Conservation (phyloP, 2,329 filamentous ascomycete species). For the Cladophialophora psammophila region DNA sequence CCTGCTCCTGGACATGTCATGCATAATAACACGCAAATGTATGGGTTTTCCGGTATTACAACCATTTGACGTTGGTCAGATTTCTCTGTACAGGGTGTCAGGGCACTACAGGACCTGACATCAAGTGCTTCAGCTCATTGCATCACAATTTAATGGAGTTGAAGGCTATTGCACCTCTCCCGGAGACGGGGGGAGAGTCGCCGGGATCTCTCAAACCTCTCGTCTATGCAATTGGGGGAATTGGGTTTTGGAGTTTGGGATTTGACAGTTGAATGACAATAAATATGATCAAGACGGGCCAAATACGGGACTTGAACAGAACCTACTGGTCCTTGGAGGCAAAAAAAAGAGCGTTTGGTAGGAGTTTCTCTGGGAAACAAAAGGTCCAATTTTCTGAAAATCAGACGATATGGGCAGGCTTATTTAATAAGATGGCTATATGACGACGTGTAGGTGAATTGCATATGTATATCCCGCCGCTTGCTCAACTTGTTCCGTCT, state of each 20-base stretch:
- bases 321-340: background rate
- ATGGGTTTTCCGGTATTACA: slow-evolving; percentile 37
- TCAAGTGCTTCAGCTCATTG: background rate
- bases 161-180: background rate
- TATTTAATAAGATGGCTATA: background rate
- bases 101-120: slow-evolving; percentile 16
- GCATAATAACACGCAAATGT: slow-evolving; percentile 34
- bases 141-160: background rate
- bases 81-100: background rate
- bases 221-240: background rate
- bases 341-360: background rate
- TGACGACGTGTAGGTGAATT: background rate
- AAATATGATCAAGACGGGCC: background rate
- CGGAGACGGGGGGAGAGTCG: background rate
- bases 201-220: background rate
- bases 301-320: background rate
- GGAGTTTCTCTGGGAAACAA: background rate
- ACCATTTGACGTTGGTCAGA: slow-evolving; percentile 3
- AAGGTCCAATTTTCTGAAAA: background rate
- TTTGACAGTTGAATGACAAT: background rate
- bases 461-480: background rate
- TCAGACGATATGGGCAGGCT: background rate
- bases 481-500: no score
- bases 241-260: background rate
- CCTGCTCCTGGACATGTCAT: slow-evolving; percentile 51